Base-by-base conservation (phyloP, 2,329 filamentous ascomycete genomes). In the Diaporthe helianthi region DNA sequence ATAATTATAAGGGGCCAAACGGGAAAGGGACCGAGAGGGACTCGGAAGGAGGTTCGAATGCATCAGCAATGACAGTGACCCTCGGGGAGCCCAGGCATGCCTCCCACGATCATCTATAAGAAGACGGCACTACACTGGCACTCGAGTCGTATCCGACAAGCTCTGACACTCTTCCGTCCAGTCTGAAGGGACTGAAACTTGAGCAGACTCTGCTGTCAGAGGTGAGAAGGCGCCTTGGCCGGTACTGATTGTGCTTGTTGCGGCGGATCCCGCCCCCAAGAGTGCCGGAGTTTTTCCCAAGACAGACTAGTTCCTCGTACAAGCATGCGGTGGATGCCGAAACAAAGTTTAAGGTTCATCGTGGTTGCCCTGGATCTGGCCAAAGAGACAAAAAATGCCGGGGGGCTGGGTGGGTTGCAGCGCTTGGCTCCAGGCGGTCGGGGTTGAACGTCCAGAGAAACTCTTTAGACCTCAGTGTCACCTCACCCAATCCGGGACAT, bases 321-420 rank as follows among this genome's bases (percentile, higher is more conserved):
- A 9, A 31, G 26, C 19, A 47, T 17, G 10, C 22, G 58, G 26
- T 31, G 55, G 19, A 19, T 31, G 17, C 26, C 31, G 8, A 24
- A 29, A 17, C 19, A 33, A 17, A 47, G 10, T 61, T 47, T 61
- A 61, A 61, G 58, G 58, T 61, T 61, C 58, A 29, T 41, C 41
- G n/a, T n/a, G 41, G n/a, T 5, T 47, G 58, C 17, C 26, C 15
- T 44, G 41, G 41, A n/a, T 38, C 24, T 31, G 33, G 17, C 38
- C 38, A 41, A n/a, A n/a, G n/a, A n/a, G n/a, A 44, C 54, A 4
- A 61, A 47, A 47, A 24, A n/a, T n/a, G n/a, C n/a, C n/a, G n/a
- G n/a, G 19, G 7, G 0, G 41, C 41, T n/a, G 41, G n/a, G 58
- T 61, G 41, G 58, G 58, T 61, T 61, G 47, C 58, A 61, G 41